Evolutionary conservation across 75 land plant genomes (phyloP).

Genomic region (Chamaecyparis obtusa): DNA sequence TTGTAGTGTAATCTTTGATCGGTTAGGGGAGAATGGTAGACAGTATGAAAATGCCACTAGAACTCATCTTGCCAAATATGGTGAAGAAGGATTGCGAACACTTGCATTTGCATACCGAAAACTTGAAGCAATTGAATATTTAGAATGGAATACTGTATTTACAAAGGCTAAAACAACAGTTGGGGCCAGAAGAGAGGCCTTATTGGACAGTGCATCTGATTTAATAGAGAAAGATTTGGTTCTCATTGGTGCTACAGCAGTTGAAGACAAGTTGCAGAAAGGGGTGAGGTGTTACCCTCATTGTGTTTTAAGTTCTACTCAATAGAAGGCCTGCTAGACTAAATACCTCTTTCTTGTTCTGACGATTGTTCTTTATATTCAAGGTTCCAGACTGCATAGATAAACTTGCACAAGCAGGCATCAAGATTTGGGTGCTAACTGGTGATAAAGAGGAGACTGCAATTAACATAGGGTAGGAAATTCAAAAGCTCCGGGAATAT

Average conservation of each 20-base stretch:
- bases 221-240: conserved; percentile 61
- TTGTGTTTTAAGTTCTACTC: background rate
- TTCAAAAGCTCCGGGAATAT: background rate
- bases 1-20: conserved; percentile 68
- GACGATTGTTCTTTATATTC: background rate
- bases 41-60: conserved; percentile 51
- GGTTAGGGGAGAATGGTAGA: conserved; percentile 54
- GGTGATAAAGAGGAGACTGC: conserved; percentile 92
- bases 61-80: conserved; percentile 64
- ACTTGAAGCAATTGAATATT: conserved; percentile 57
- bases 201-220: conserved; percentile 53
- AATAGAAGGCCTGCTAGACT: background rate
- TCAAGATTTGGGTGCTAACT: conserved; percentile 83
- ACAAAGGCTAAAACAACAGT: conserved; percentile 52
- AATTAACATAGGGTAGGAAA: conserved; percentile 70
- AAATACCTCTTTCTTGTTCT: background rate
- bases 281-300: conserved; percentile 46
- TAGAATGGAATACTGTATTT: conserved; percentile 56
- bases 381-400: conserved; percentile 86
- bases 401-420: conserved; percentile 80
- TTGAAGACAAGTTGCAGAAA: conserved; percentile 77
- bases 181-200: conserved; percentile 51
- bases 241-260: conserved; percentile 80
- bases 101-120: conserved; percentile 68
- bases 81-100: conserved; percentile 74